These are phyloP conservation scores for Nymphaea thermarum DNA, from an alignment of 164 flowering plant genomes.

Conservation along the genomic window DNA sequence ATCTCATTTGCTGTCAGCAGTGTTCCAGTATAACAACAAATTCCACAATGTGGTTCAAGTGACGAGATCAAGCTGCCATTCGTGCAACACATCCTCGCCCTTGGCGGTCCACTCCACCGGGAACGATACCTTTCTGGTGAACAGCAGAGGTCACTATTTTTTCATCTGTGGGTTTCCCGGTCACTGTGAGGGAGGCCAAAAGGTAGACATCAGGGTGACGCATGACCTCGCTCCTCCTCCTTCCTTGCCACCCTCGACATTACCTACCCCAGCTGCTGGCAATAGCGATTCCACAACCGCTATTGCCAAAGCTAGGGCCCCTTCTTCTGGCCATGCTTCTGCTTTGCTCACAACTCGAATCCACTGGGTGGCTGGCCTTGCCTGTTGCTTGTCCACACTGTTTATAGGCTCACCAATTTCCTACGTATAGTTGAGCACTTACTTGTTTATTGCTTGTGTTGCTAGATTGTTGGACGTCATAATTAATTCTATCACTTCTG, in stretches of 20 bases:
- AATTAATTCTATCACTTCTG: too few species aligned
- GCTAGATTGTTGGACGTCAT: too few species aligned
- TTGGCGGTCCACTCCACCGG: conserved; percentile 31
- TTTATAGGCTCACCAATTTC: too few species aligned
- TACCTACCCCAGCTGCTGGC: background rate
- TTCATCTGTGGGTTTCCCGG: conserved; percentile 60
- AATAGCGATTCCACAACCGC: background rate
- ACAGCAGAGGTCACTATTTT: conserved; percentile 35
- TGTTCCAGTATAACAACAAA: conserved; percentile 38
- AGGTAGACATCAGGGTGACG: conserved; percentile 41
- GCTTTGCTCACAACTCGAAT: background rate
- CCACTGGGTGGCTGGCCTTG: too few species aligned
- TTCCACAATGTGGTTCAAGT: conserved; percentile 65
- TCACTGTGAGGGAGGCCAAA: conserved; percentile 61
- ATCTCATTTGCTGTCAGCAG: conserved; percentile 11
- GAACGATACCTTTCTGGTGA: conserved; percentile 36
- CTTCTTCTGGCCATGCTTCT: conserved; percentile 6
- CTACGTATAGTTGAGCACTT: too few species aligned
- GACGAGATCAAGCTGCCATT: conserved; percentile 24
- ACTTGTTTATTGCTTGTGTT: too few species aligned
- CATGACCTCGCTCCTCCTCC: background rate
- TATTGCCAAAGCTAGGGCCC: conserved; percentile 3
- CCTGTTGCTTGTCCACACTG: too few species aligned
- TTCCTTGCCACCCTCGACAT: conserved; percentile 8
- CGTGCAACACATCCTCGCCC: conserved; percentile 46